Conservation (phyloP, 2,329 filamentous ascomycete species). For the Myrmaecium sp. region DNA sequence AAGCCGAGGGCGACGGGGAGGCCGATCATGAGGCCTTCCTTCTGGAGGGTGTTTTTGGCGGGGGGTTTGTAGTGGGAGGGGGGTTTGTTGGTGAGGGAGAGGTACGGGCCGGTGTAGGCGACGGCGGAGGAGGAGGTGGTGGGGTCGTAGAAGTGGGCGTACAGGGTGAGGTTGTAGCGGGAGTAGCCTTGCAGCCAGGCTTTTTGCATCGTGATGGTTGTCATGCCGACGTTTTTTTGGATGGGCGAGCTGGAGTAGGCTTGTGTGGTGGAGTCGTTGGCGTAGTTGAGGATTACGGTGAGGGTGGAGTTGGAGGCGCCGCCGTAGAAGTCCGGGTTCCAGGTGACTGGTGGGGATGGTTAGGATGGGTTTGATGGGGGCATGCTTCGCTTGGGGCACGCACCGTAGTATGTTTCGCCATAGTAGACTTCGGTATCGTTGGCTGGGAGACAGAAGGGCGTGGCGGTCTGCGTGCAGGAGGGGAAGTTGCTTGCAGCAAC, state of each 20-base stretch:
- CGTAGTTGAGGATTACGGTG: constrained; percentile 16
- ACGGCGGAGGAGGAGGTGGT: constrained; percentile 10
- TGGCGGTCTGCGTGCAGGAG: constrained; percentile 12
- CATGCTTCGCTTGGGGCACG: not conserved
- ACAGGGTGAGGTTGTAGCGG: constrained; percentile 21
- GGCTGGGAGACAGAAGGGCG: constrained; percentile 19
- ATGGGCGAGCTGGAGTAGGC: constrained; percentile 20
- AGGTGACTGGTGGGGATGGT: constrained; percentile 6
- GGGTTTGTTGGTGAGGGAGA: constrained; percentile 19
- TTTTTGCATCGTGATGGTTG: constrained; percentile 20
- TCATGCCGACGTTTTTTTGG: constrained; percentile 22
- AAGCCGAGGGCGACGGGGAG: constrained; percentile 23
- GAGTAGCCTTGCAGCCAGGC: constrained; percentile 23
- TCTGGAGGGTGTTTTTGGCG: constrained; percentile 8
- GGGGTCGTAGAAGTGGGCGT: constrained; percentile 14
- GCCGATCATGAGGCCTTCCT: constrained; percentile 23
- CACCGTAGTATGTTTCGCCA: constrained; percentile 21
- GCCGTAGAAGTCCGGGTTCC: constrained; percentile 12
- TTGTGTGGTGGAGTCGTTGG: constrained; percentile 15
- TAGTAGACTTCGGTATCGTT: constrained; percentile 17
- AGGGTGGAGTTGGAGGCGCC: constrained; percentile 11
- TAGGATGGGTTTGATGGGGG: too few relatives aligned
- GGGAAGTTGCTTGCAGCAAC: constrained; percentile 15
- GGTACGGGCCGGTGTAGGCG: constrained; percentile 17
- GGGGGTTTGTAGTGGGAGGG: constrained; percentile 18